Evolutionary conservation across 805 yeast species (phyloP), one percentile per base, ranked within the genome.

Genomic region (Metschnikowia proteae): DNA sequence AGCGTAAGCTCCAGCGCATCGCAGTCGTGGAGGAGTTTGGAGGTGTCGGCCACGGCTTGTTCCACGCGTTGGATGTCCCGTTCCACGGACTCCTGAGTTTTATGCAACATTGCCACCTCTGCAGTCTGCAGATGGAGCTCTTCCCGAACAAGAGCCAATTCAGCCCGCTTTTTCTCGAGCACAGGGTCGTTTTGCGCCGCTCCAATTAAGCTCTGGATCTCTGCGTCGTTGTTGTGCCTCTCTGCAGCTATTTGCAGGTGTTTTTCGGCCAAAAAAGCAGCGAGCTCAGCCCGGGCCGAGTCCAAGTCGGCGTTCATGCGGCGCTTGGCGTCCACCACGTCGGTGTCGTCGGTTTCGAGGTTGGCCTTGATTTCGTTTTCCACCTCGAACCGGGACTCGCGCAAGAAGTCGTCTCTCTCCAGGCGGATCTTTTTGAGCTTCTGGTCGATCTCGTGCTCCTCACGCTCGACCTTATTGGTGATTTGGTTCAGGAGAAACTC

Each of bases 361-460:
- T 70, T 72, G 25, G 64, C 53, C n/a, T 64, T 60, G 33, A 72
- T 52, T 43, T 73, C 71, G 51, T 64, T 67, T 30, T 62, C 59
- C 34, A 68, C 50, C 34, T 66, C 68, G 30, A 42, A 34, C 37
- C 37, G 35, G 10, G 45, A 42, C 11, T 42, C 45, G 6, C 45
- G 38, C 32, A 42, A 42, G 6, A 42, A 42, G 6, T 32, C 31
- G 11, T 42, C 45, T 25, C 38, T 26, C 3, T 34, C 32, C 32
- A 27, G 38, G 29, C 45, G 38, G 13, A 42, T 11, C 11, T 33
- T 32, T 26, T 17, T 17, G 3, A 74, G 49, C 37, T 66, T 59
- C 5, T 63, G 51, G 30, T 64, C 55, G 25, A 66, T 53, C 39
- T 62, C 48, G 29, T 62, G 62, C 41, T 71, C 75, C 47, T 58